Percentiles rank a stretch among this genome's conserved stretches.
These are phyloP conservation scores for Haplographium delicatum DNA, from an alignment of 495 filamentous ascomycete species.

Conservation along the genomic window DNA sequence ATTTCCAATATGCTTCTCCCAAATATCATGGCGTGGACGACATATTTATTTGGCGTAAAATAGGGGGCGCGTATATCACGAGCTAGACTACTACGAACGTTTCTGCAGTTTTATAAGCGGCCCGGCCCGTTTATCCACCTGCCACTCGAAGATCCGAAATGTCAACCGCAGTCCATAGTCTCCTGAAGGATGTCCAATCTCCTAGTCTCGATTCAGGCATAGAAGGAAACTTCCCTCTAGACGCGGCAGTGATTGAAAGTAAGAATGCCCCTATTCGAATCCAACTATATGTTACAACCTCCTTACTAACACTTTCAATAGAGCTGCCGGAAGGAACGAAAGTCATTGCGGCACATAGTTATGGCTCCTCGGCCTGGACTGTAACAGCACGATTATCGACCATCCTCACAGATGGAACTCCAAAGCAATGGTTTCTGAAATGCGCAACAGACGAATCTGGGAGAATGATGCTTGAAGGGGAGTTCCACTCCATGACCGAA, in stretches of 20 bases:
- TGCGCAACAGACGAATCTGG: not conserved
- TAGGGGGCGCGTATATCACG: no score
- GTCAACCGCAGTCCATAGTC: no score
- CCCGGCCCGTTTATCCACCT: no score
- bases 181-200: no score
- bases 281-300: not conserved
- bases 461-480: not conserved
- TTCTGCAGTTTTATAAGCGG: no score
- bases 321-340: constrained; percentile 25
- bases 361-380: constrained; percentile 30
- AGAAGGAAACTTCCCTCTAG: constrained; percentile 27
- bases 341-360: constrained; percentile 23
- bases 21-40: no score
- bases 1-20: no score
- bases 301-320: constrained; percentile 5
- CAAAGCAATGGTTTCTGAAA: constrained; percentile 8
- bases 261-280: constrained; percentile 2
- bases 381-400: constrained; percentile 22
- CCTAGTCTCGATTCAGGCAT: no score
- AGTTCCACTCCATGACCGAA: not conserved
- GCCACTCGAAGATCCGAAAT: no score
- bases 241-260: constrained; percentile 28
- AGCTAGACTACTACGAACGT: no score
- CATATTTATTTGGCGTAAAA: no score
- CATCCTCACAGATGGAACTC: constrained; percentile 24